Percentiles rank a stretch among this genome's conserved stretches.
Evolutionary conservation across 2,329 filamentous ascomycete species (phyloP).

Genomic region (Alternaria triticimaculans): DNA sequence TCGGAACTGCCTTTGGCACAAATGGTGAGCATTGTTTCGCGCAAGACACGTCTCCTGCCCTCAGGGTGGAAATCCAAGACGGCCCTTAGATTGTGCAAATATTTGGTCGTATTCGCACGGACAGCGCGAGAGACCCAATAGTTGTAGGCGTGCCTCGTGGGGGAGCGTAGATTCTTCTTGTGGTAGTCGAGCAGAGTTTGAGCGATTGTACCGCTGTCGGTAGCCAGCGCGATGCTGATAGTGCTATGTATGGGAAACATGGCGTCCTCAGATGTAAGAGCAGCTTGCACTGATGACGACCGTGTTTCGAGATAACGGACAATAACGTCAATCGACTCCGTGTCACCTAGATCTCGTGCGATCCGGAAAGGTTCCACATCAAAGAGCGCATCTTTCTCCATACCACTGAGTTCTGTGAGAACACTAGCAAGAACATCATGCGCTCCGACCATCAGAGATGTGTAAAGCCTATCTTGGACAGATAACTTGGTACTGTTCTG

Average conservation of each 20-base stretch:
- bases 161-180: background rate
- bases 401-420: background rate
- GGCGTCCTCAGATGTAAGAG: rapidly evolving
- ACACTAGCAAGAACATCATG: background rate
- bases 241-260: background rate
- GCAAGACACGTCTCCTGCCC: background rate
- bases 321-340: background rate
- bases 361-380: background rate
- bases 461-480: background rate
- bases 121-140: background rate
- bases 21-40: background rate
- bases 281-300: rapidly evolving
- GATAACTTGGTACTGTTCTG: background rate
- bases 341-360: background rate
- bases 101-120: background rate
- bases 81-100: background rate
- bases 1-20: background rate
- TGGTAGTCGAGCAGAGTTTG: background rate
- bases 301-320: background rate
- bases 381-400: rapidly evolving
- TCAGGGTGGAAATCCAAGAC: background rate
- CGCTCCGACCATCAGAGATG: background rate
- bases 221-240: background rate
- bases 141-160: background rate
- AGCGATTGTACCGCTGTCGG: background rate